Evolutionary conservation across 371 early-diverging fungal species (phyloP).

Genomic region (Mortierella sp.): DNA sequence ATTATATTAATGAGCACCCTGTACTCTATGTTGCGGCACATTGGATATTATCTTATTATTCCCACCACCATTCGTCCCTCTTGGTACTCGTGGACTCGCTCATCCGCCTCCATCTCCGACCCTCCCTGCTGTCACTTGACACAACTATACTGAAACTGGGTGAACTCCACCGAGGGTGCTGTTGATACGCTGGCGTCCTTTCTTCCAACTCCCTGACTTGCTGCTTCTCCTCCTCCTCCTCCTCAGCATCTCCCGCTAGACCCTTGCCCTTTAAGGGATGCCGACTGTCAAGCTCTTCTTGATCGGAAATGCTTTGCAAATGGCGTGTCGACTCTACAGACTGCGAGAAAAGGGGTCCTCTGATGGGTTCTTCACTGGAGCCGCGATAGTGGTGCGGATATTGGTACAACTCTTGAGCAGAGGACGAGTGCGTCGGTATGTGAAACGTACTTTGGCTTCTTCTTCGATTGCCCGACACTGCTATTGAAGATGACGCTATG

Average conservation of each 20-base stretch:
- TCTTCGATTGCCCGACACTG: not conserved
- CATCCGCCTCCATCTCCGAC: conserved; percentile 1
- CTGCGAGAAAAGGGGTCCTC: conserved; percentile 12
- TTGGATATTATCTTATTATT: conserved; percentile 4
- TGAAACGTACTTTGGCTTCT: too few species aligned
- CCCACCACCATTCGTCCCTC: conserved; percentile 36
- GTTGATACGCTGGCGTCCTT: too few species aligned
- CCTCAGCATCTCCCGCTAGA: not conserved
- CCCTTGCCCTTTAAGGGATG: conserved; percentile 8
- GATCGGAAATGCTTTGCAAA: too few species aligned
- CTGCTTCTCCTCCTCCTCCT: not conserved
- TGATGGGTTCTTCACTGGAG: conserved; percentile 9
- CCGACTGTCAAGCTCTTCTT: not conserved
- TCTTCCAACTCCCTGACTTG: not conserved
- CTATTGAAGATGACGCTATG: not conserved
- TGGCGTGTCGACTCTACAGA: conserved; percentile 2
- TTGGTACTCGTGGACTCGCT: conserved; percentile 7
- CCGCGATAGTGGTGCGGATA: not conserved
- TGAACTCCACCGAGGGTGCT: too few species aligned
- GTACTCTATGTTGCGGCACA: too few species aligned
- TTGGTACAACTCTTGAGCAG: not conserved
- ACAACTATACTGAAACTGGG: too few species aligned
- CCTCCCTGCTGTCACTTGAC: not conserved
- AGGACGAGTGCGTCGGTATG: not conserved
- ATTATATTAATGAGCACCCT: too few species aligned